Percentiles rank a stretch among this genome's conserved stretches.
These are phyloP conservation scores for Rheum nobile DNA, from an alignment of 148 eudicot genomes.

Conservation along the genomic window DNA sequence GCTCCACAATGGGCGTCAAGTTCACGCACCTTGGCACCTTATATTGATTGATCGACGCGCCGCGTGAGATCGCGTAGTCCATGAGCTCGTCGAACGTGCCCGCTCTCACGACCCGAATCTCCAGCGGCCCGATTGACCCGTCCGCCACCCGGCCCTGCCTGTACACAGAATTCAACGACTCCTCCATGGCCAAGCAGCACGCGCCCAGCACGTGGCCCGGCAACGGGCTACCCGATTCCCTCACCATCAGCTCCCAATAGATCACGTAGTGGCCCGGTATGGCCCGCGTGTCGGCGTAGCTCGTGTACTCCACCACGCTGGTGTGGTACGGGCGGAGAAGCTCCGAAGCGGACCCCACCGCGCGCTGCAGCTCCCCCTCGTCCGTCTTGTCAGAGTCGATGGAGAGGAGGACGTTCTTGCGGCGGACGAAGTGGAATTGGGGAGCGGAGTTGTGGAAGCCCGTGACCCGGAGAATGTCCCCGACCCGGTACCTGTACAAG, in stretches of 20 bases:
- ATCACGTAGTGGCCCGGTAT: conserved; percentile 84
- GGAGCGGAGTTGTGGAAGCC: conserved; percentile 91
- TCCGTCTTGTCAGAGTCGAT: conserved; percentile 86
- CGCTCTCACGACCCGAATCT: conserved; percentile 59
- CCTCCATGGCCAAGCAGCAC: conserved; percentile 74
- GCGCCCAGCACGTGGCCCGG: conserved; percentile 27
- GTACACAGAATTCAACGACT: conserved; percentile 69
- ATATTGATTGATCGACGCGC: conserved; percentile 80
- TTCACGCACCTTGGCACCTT: conserved; percentile 82
- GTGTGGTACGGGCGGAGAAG: conserved; percentile 31
- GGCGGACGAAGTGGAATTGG: conserved; percentile 63
- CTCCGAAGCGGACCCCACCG: conserved; percentile 45
- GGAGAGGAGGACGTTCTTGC: conserved; percentile 69
- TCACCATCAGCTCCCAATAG: conserved; percentile 52
- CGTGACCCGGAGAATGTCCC: conserved; percentile 77
- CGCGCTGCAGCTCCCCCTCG: conserved; percentile 67
- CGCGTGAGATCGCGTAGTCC: conserved; percentile 86
- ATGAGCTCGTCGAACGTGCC: conserved; percentile 79
- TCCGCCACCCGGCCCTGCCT: conserved; percentile 69
- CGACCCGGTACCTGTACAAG: conserved; percentile 65
- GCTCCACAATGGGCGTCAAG: conserved; percentile 74
- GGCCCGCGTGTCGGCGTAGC: conserved; percentile 55
- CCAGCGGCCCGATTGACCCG: conserved; percentile 71
- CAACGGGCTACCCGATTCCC: conserved; percentile 30
- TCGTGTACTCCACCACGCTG: conserved; percentile 74